Base-by-base conservation (phyloP, 192 early-diverging fungal genomes). In the Coemansia sp. region DNA sequence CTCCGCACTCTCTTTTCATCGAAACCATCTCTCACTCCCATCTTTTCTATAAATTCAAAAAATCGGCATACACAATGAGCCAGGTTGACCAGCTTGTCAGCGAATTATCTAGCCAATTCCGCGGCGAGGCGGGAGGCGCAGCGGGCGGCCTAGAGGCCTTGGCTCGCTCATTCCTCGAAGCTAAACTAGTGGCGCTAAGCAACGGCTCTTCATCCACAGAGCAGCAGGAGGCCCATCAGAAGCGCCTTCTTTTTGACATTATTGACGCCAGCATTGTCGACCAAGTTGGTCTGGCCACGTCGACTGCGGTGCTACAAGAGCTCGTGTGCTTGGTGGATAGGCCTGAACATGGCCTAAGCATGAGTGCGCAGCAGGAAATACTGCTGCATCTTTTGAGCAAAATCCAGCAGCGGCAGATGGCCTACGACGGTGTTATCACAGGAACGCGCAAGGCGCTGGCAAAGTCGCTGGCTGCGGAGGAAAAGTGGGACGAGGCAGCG, bases 401-500 rank as follows among this genome's bases (percentile, higher is more conserved):
- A 67, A 87, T 93, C 51, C 89, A 92, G 67, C 78, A 87, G n/a
- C 84, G 96, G 73, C 86, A 52, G 93, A 95, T 33, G 90, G 92
- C 41, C 90, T 97, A 85, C 91, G 96, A 85, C 91, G 91, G 70
- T 87, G 70, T 73, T 16, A 75, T 75, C 29, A 68, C 70, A 2
- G 73, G 77, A 29, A 86, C 94, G 29, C 87, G 95, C 27, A 90
- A 91, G 57, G 87, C 92, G 51, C 84, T 99, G 31, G 92, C 96
- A 1, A 78, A 81, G 16, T 82, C 94, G 9, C 88, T 90, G 59
- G 91, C 93, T 47, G 72, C 83, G 12, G 88, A 94, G 34, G 90
- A 93, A 61, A 87, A 91, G 13, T 97, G 90, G 90, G 77, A 85
- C n/a, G 92, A 93, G 63, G 95, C 97, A 8, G 96, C 96, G 9